Conservation (phyloP, 202 grass and related monocot species). For the Hordeum pubiflorum region DNA sequence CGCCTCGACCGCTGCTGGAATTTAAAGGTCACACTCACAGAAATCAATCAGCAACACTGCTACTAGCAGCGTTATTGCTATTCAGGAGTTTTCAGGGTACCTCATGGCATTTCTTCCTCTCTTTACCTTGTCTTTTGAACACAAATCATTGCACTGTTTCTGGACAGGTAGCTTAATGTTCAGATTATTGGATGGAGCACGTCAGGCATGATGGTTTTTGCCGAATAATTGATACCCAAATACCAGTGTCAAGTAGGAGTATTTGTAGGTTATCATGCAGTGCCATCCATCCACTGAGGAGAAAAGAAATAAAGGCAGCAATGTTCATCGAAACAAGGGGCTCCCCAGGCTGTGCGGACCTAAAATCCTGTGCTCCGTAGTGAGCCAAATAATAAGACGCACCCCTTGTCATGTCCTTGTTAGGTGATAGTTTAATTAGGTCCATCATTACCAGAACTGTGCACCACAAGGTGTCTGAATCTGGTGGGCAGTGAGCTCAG, state of each 20-base stretch:
- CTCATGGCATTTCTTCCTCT: no score
- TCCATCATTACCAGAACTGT: neutral
- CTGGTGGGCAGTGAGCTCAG: neutral
- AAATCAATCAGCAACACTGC: neutral
- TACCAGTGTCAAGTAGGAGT: neutral
- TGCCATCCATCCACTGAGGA: neutral
- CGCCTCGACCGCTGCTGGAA: neutral
- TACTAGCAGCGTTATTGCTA: neutral
- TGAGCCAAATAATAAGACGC: neutral
- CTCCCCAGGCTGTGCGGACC: neutral
- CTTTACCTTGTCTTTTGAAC: neutral
- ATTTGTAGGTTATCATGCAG: neutral
- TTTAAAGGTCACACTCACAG: constrained; percentile 23
- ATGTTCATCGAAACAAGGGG: no score
- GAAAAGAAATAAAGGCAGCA: neutral
- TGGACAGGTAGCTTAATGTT: neutral
- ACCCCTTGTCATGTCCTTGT: constrained; percentile 12
- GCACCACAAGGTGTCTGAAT: neutral
- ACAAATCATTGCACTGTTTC: neutral
- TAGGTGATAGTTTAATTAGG: neutral
- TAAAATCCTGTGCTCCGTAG: constrained; percentile 1
- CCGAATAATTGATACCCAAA: neutral
- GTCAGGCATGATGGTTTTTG: neutral
- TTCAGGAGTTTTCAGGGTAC: neutral
- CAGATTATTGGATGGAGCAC: neutral